Evolutionary conservation across 176 grass and related monocot genomes (phyloP).

Genomic region (maize (Zea mays)): DNA sequence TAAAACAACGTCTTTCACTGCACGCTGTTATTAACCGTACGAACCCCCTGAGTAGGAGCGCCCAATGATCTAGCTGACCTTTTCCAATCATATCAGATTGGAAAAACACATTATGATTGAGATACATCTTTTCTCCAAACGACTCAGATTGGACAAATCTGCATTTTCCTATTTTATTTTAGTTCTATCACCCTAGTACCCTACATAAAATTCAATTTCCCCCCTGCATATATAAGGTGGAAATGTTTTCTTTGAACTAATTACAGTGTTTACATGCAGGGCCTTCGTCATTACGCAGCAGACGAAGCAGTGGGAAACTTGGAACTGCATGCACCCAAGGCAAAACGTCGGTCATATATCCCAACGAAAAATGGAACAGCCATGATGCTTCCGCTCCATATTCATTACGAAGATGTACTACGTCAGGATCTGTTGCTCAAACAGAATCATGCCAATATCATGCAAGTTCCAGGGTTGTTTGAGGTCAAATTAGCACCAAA

Average conservation of each 20-base stretch:
- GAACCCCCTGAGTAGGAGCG: background rate
- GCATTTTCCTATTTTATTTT: background rate
- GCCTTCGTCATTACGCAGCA: background rate
- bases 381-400: conserved; percentile 35
- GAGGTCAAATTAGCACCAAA: conserved; percentile 51
- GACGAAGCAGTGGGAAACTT: background rate
- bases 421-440: conserved; percentile 45
- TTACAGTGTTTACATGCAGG: background rate
- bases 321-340: conserved; percentile 9
- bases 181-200: background rate
- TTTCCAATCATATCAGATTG: background rate
- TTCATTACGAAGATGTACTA: conserved; percentile 22
- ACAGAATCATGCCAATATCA: conserved; percentile 48
- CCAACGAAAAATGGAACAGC: conserved; percentile 11
- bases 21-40: background rate
- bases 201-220: background rate
- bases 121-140: background rate
- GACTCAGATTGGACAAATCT: background rate
- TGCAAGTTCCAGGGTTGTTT: conserved; percentile 52
- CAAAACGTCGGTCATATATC: conserved; percentile 5
- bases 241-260: background rate
- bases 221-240: background rate
- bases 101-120: background rate
- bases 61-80: background rate
- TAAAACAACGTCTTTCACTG: background rate